Percentiles rank a stretch among this genome's conserved stretches.
These are phyloP conservation scores for Collybiopsis confluens DNA, from an alignment of 768 basidiomycete species.

Conservation along the genomic window DNA sequence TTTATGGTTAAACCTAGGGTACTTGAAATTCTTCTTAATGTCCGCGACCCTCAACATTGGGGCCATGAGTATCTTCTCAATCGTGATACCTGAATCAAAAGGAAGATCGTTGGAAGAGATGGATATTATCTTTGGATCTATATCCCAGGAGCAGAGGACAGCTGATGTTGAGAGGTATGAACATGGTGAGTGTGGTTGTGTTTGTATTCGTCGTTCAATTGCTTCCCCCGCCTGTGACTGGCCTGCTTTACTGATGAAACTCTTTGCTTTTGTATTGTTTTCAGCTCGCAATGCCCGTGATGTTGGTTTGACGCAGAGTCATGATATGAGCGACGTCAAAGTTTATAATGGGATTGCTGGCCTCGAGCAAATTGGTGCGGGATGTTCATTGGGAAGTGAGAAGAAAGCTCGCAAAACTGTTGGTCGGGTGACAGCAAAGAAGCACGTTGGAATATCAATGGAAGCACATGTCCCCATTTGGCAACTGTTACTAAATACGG, in stretches of 20 bases:
- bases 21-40: constrained; percentile 51
- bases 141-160: constrained; percentile 35
- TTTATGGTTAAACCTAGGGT: constrained; percentile 43
- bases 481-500: no score
- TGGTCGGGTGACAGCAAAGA: no score
- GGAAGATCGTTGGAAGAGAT: constrained; percentile 30
- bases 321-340: neutral
- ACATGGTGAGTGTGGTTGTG: constrained; percentile 17
- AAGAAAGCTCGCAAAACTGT: no score
- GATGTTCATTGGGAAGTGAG: no score
- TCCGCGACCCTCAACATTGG: constrained; percentile 52
- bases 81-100: constrained; percentile 37
- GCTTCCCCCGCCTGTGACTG: neutral
- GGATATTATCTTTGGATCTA: constrained; percentile 38
- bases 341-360: neutral
- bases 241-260: no score
- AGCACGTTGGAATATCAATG: no score
- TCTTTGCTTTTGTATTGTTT: no score
- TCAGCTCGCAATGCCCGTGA: neutral
- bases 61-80: constrained; percentile 44
- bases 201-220: neutral
- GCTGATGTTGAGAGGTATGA: constrained; percentile 36
- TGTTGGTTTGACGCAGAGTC: neutral
- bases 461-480: no score
- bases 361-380: no score